Conservation (phyloP, 176 grass and related monocot species). For the Panicum miliaceum region DNA sequence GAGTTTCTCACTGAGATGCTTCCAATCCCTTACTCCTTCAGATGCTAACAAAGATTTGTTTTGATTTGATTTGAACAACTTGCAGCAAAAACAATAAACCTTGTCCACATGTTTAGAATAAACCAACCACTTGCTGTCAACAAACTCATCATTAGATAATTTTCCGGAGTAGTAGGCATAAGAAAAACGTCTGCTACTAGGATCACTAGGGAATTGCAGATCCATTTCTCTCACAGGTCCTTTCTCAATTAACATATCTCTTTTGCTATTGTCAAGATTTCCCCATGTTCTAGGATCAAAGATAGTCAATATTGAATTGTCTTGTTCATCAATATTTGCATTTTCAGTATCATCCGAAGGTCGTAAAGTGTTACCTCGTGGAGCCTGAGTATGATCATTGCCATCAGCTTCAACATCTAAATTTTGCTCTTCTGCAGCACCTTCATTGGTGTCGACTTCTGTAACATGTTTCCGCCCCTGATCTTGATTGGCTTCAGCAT, state of each 20-base stretch:
- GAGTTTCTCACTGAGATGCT: no score
- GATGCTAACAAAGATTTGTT: not conserved
- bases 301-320: not conserved
- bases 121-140: constrained; percentile 18
- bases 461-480: not conserved
- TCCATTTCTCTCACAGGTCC: not conserved
- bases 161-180: not conserved
- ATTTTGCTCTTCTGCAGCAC: not conserved
- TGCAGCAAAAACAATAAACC: not conserved
- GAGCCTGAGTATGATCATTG: no score
- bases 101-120: constrained; percentile 3
- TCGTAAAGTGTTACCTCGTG: no score
- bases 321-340: not conserved
- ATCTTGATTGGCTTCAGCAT: not conserved
- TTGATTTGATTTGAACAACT: not conserved
- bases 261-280: not conserved
- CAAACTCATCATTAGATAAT: not conserved
- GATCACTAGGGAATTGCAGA: not conserved
- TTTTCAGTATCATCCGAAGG: not conserved
- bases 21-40: no score
- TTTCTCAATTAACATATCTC: not conserved
- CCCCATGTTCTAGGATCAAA: not conserved
- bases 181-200: not conserved
- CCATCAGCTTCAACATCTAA: no score
- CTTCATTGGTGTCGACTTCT: not conserved